phyloP scores from a whole-genome alignment of 1,284 basidiomycete species.

The Afroboletus lepidellus region DNA sequence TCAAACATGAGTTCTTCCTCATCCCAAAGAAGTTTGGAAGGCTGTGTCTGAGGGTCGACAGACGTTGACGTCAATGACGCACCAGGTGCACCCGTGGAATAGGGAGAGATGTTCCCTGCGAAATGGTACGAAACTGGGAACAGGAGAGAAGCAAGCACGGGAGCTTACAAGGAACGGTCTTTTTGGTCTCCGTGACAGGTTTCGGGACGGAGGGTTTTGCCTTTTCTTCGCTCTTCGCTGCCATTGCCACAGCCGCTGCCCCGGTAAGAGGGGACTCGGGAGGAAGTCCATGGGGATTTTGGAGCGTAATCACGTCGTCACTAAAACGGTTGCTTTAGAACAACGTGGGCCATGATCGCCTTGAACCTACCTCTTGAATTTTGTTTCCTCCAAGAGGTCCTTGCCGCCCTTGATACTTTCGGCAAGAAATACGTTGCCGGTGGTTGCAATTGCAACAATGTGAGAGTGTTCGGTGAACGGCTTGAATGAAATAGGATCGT shows the following conservation, averaged over 20 bases:
- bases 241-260: slow-evolving; percentile 28
- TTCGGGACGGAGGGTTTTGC: slow-evolving; percentile 37
- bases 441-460: slow-evolving; percentile 85
- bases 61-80: slow-evolving; percentile 94
- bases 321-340: slow-evolving; percentile 37
- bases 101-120: slow-evolving; percentile 87
- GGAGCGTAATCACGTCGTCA: slow-evolving; percentile 88
- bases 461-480: slow-evolving; percentile 90
- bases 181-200: slow-evolving; percentile 46
- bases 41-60: slow-evolving; percentile 75
- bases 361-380: slow-evolving; percentile 73
- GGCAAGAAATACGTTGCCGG: slow-evolving; percentile 88
- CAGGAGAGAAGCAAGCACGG: slow-evolving; percentile 1
- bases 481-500: slow-evolving; percentile 93
- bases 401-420: slow-evolving; percentile 88
- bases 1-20: slow-evolving; percentile 95
- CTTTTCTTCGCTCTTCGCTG: slow-evolving; percentile 33
- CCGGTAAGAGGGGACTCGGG: slow-evolving; percentile 49
- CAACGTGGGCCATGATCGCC: background rate
- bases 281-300: slow-evolving; percentile 79
- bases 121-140: slow-evolving; percentile 9
- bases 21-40: slow-evolving; percentile 85
- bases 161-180: slow-evolving; percentile 61
- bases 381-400: slow-evolving; percentile 84
- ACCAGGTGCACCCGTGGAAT: slow-evolving; percentile 86